Evolutionary conservation across 192 early-diverging fungal species (phyloP), one percentile per base, ranked within the genome.

Genomic region (Backusella morwellensis): DNA sequence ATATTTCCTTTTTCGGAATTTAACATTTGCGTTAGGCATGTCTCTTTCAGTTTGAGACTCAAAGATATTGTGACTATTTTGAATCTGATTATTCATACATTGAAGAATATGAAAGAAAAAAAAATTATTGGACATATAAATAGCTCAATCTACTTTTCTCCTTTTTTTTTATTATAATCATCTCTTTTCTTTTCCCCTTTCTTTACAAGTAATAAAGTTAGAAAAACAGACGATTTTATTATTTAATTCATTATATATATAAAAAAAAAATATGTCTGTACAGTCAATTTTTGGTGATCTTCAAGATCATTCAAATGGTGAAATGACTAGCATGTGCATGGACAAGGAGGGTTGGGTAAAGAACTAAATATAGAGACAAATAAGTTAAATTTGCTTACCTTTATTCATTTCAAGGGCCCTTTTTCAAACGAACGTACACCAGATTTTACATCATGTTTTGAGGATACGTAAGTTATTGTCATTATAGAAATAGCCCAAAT

Each of bases 271-370:
- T 56, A 56, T 56, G 54, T 56, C 70, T 19, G 19, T n/a, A 15
- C 70, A 32, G 40, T 71, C 38, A 40, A 40, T 71, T 26, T 26
- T 71, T 42, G 26, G 36, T 38, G 23, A 71, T 26, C 70, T 40
- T 40, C 17, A 38, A 42, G 40, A 44, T 29, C 26, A 29, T 23
- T 29, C 19, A 26, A 21, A 44, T 34, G 21, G 2, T 15, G 38
- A 38, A 40, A 26, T 38, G 41, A 26, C 21, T 29, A 40, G 41
- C 35, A 36, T 75, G 36, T 75, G 74, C 50, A 38, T 42, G n/a
- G 80, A 86, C 77, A 42, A 47, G 32, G 85, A 86, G 63, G 85
- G 85, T 17, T 86, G 82, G 85, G 85, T 86, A 81, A 73, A 59
- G 56, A 35, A 29, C 0, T 4, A 19, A 35, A 12, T 70, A 35